phyloP scores from a whole-genome alignment of 179 eudicot species.

The Drosera spatulata region DNA sequence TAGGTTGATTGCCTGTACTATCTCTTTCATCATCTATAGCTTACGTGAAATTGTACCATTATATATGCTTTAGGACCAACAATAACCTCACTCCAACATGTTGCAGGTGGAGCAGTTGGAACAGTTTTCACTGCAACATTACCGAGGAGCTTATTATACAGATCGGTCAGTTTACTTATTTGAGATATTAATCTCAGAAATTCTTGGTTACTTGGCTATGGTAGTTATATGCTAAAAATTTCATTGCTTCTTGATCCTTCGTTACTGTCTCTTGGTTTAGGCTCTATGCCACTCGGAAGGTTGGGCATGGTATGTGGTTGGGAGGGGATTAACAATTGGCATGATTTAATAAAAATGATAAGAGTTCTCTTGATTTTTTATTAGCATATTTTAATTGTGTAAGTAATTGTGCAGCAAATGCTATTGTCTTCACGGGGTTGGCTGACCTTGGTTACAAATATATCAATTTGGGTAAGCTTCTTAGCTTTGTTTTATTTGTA shows the following conservation, averaged over 20 bases:
- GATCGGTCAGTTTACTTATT: constrained; percentile 31
- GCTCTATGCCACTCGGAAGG: too few species aligned
- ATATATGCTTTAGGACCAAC: too few species aligned
- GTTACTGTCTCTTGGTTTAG: too few species aligned
- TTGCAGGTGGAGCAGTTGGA: constrained; percentile 87
- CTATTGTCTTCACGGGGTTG: constrained; percentile 71
- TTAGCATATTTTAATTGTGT: background rate
- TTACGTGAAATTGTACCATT: background rate
- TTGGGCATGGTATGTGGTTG: too few species aligned
- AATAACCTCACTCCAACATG: background rate
- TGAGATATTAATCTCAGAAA: background rate
- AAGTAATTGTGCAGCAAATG: constrained; percentile 50
- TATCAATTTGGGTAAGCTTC: constrained; percentile 62
- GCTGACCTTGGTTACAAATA: constrained; percentile 64
- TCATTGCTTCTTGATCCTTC: background rate
- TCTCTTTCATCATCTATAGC: background rate
- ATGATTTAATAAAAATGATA: too few species aligned
- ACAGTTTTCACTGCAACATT: constrained; percentile 58
- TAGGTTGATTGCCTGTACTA: too few species aligned
- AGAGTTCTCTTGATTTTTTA: background rate
- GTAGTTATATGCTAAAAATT: too few species aligned
- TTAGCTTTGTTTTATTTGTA: too few species aligned
- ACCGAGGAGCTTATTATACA: constrained; percentile 49
- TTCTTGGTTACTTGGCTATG: too few species aligned
- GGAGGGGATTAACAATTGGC: too few species aligned